A percentile compares a stretch with the other conserved stretches of the same genome.
phyloP scores from a whole-genome alignment of 805 yeast genomes.

The Candida pseudofarinosa region DNA sequence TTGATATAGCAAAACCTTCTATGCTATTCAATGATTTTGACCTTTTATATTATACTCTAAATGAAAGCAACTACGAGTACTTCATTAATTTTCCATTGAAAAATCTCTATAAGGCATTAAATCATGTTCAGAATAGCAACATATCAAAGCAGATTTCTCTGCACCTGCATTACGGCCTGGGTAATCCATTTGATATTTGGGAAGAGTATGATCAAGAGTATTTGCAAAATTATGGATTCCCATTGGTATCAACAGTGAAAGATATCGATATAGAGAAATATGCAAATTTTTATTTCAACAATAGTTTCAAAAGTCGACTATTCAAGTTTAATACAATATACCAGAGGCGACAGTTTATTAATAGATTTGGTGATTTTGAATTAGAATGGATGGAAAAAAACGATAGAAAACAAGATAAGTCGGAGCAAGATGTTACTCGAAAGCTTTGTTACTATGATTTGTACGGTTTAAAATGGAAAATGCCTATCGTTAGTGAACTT shows the following conservation, averaged over 20 bases:
- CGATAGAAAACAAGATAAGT: conserved; percentile 10
- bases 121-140: conserved; percentile 30
- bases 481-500: conserved; percentile 36
- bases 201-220: conserved; percentile 18
- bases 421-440: conserved; percentile 6
- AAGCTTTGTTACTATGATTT: conserved; percentile 30
- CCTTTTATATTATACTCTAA: conserved; percentile 37
- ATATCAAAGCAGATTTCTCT: conserved; percentile 9
- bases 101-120: conserved; percentile 44
- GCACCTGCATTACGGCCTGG: conserved; percentile 19
- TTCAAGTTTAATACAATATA: conserved; percentile 40
- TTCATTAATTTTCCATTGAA: conserved; percentile 45
- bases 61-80: conserved; percentile 37
- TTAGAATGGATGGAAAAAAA: conserved; percentile 21
- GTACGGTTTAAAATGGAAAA: conserved; percentile 40
- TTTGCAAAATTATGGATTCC: conserved; percentile 6
- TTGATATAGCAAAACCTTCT: conserved; percentile 42
- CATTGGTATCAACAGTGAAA: not conserved
- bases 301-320: conserved; percentile 23
- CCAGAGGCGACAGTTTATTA: conserved; percentile 39
- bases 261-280: conserved; percentile 19
- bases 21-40: conserved; percentile 39
- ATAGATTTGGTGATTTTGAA: conserved; percentile 38
- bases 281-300: conserved; percentile 32
- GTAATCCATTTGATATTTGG: conserved; percentile 18